These are phyloP conservation scores for Scheffersomyces spartinae DNA, from an alignment of 805 yeast genomes.

Conservation along the genomic window DNA sequence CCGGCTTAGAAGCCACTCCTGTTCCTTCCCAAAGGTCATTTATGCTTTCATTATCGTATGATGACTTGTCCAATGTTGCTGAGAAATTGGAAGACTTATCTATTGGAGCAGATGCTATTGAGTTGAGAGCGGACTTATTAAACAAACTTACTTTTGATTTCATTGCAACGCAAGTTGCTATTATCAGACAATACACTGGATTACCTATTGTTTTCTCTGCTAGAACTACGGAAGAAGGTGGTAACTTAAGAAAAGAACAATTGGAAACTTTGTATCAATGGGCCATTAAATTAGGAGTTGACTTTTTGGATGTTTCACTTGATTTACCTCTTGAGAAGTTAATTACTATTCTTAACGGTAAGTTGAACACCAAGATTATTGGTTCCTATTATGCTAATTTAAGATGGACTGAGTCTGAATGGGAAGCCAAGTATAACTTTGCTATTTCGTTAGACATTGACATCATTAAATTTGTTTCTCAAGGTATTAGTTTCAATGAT, in stretches of 20 bases:
- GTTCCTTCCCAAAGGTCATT: slow-evolving; percentile 44
- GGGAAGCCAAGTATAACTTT: slow-evolving; percentile 61
- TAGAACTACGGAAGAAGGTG: slow-evolving; percentile 74
- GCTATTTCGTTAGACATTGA: slow-evolving; percentile 61
- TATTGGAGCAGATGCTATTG: slow-evolving; percentile 72
- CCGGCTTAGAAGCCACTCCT: slow-evolving; percentile 35
- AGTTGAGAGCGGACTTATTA: slow-evolving; percentile 68
- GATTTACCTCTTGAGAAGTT: slow-evolving; percentile 48
- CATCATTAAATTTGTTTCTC: slow-evolving; percentile 73
- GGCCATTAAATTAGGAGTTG: slow-evolving; percentile 72
- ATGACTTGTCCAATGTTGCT: slow-evolving; percentile 40
- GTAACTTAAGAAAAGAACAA: slow-evolving; percentile 57
- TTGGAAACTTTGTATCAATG: slow-evolving; percentile 36
- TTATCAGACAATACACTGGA: slow-evolving; percentile 48
- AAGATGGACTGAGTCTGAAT: slow-evolving; percentile 59
- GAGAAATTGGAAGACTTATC: slow-evolving; percentile 40
- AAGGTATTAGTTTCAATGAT: slow-evolving; percentile 53
- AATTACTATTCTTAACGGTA: slow-evolving; percentile 37
- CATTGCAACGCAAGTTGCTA: slow-evolving; percentile 65
- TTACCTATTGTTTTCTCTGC: slow-evolving; percentile 77
- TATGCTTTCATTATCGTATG: slow-evolving; percentile 63
- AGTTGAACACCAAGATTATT: slow-evolving; percentile 58
- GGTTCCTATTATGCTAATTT: slow-evolving; percentile 69
- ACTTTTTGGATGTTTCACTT: slow-evolving; percentile 71
- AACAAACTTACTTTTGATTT: slow-evolving; percentile 36